Conservation (phyloP, 129 eudicot species). For the Kitagawia praeruptora region DNA sequence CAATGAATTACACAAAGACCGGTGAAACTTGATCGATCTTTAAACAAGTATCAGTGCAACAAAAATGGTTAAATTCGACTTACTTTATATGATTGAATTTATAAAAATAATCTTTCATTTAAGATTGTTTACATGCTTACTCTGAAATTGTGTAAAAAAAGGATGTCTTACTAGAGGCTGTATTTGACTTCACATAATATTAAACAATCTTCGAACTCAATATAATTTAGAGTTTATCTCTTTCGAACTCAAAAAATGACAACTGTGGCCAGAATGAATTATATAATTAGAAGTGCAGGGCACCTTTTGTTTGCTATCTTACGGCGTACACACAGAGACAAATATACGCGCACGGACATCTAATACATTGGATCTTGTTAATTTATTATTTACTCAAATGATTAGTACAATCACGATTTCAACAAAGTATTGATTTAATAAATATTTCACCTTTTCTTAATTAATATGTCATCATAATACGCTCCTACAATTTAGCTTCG, state of each 20-base stretch:
- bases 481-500: constrained; percentile 44
- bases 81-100: too few relatives aligned
- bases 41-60: too few relatives aligned
- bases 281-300: neutral
- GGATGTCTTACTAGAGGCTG: neutral
- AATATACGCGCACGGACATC: neutral
- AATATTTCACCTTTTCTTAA: constrained; percentile 42
- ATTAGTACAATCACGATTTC: constrained; percentile 11
- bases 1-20: neutral
- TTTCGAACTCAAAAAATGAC: neutral
- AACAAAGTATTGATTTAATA: neutral
- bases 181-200: neutral
- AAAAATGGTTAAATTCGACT: too few relatives aligned
- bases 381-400: neutral
- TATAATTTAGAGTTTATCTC: neutral
- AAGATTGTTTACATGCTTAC: too few relatives aligned
- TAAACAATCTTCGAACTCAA: neutral
- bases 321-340: constrained; percentile 3
- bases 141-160: too few relatives aligned
- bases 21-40: too few relatives aligned
- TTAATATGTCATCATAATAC: constrained; percentile 33
- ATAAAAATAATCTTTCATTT: too few relatives aligned
- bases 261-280: neutral
- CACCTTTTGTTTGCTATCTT: neutral
- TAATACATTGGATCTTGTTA: neutral